These are phyloP conservation scores for Macrotyloma uniflorum DNA, from an alignment of 306 rosid species.

Conservation along the genomic window DNA sequence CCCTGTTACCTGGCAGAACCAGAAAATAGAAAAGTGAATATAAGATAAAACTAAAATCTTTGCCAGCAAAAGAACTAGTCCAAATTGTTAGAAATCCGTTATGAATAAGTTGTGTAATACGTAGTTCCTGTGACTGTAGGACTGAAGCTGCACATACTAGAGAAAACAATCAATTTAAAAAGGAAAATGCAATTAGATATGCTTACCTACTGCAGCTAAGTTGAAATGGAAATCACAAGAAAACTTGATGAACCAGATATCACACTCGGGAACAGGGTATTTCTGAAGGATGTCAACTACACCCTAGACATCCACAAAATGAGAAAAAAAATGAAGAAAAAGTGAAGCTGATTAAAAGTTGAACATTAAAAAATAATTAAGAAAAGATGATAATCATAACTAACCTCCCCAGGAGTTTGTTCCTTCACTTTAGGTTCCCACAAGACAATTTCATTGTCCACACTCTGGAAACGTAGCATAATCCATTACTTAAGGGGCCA, in stretches of 20 bases:
- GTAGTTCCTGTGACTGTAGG: background rate
- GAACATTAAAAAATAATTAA: background rate
- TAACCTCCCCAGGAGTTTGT: slow-evolving; percentile 95
- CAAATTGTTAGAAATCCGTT: background rate
- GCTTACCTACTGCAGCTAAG: slow-evolving; percentile 79
- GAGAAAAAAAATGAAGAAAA: background rate
- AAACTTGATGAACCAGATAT: slow-evolving; percentile 98
- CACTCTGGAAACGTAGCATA: slow-evolving; percentile 66
- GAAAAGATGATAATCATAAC: slow-evolving; percentile 46
- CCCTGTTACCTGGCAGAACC: slow-evolving; percentile 71
- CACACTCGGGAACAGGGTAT: slow-evolving; percentile 97
- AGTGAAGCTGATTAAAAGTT: slow-evolving; percentile 12
- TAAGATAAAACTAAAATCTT: background rate
- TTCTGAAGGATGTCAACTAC: slow-evolving; percentile 90
- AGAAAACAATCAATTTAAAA: background rate
- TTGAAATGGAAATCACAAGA: slow-evolving; percentile 89
- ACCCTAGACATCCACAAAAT: slow-evolving; percentile 54
- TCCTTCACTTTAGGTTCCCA: slow-evolving; percentile 99
- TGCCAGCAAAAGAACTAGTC: background rate
- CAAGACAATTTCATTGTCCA: slow-evolving; percentile 90
- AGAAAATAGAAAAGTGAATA: background rate
- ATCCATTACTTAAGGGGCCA: slow-evolving; percentile 14
- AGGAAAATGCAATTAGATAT: background rate
- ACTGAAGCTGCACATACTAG: background rate
- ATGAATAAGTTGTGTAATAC: slow-evolving; percentile 1